A percentile compares a stretch with the other conserved stretches of the same genome.
These are phyloP conservation scores for Mortierella sp. DNA, from an alignment of 371 early-diverging fungal species.

Conservation along the genomic window DNA sequence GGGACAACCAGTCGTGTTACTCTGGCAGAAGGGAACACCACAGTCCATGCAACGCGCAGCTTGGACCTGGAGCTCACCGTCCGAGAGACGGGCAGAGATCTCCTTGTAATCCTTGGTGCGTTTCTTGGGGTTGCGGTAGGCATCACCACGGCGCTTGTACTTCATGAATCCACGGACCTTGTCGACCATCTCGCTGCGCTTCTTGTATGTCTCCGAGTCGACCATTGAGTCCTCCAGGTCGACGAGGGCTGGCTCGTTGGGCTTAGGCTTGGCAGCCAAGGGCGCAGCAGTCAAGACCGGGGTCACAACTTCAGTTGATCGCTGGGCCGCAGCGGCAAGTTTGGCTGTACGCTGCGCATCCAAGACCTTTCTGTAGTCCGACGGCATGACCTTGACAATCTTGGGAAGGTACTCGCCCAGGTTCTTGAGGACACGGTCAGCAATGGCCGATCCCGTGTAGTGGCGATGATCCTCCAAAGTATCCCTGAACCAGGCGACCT, in stretches of 20 bases:
- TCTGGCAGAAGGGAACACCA: constrained; percentile 98
- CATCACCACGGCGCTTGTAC: constrained; percentile 89
- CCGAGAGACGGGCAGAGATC: constrained; percentile 86
- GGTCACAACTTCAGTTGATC: constrained; percentile 31
- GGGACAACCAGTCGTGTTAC: constrained; percentile 92
- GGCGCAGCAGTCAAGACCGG: constrained; percentile 54
- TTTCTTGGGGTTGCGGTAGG: constrained; percentile 85
- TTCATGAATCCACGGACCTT: constrained; percentile 94
- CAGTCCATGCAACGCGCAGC: constrained; percentile 98
- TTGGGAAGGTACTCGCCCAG: constrained; percentile 78
- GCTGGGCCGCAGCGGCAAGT: constrained; percentile 39
- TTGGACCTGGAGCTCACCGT: constrained; percentile 87
- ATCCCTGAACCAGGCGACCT: constrained; percentile 78
- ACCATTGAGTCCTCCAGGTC: constrained; percentile 92
- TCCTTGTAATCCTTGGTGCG: constrained; percentile 94
- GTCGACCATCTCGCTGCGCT: constrained; percentile 75
- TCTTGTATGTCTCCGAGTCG: constrained; percentile 76
- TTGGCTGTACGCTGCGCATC: constrained; percentile 66
- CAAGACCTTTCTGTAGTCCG: constrained; percentile 87
- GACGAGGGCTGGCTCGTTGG: constrained; percentile 68
- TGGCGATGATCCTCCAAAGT: constrained; percentile 85
- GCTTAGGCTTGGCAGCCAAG: constrained; percentile 56
- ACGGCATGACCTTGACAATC: constrained; percentile 96
- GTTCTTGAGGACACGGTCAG: constrained; percentile 77
- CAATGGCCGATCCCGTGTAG: constrained; percentile 87